These are phyloP conservation scores for Nakaseomyces delphensis DNA, from an alignment of 1,139 yeast genomes.

Conservation along the genomic window DNA sequence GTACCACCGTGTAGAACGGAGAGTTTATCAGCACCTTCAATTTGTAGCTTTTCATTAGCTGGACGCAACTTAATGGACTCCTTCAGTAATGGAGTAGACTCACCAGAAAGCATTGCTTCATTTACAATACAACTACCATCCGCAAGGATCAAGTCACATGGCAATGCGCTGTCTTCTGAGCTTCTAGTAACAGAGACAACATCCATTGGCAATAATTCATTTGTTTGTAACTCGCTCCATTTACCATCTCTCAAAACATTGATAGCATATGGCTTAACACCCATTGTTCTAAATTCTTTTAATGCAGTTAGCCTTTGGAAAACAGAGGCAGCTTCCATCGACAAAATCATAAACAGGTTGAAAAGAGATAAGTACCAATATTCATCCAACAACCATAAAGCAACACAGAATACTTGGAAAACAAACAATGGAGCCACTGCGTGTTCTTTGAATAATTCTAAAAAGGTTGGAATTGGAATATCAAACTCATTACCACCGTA, in stretches of 20 bases:
- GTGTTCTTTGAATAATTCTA: constrained; percentile 89
- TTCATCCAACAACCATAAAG: constrained; percentile 93
- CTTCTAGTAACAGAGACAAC: constrained; percentile 82
- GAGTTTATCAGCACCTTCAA: constrained; percentile 82
- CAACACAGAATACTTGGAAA: constrained; percentile 91
- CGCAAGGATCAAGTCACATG: constrained; percentile 84
- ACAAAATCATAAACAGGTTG: constrained; percentile 82
- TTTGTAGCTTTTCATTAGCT: constrained; percentile 51
- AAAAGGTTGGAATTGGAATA: constrained; percentile 87
- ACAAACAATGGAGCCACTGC: constrained; percentile 98
- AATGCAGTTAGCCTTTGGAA: constrained; percentile 91
- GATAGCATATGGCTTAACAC: constrained; percentile 81
- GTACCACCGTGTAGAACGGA: constrained; percentile 95
- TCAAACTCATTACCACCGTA: constrained; percentile 87
- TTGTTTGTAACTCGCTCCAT: constrained; percentile 68
- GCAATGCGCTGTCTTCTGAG: constrained; percentile 82
- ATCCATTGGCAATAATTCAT: constrained; percentile 84
- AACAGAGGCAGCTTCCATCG: constrained; percentile 91
- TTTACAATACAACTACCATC: constrained; percentile 90
- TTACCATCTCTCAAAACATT: constrained; percentile 59
- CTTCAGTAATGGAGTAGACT: constrained; percentile 90
- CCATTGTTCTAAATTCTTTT: constrained; percentile 95
- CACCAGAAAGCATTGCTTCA: constrained; percentile 98
- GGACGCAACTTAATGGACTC: constrained; percentile 88
- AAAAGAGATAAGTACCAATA: constrained; percentile 94